Base-by-base conservation (phyloP, 2,329 filamentous ascomycete species). In the Xylaria sp. region DNA sequence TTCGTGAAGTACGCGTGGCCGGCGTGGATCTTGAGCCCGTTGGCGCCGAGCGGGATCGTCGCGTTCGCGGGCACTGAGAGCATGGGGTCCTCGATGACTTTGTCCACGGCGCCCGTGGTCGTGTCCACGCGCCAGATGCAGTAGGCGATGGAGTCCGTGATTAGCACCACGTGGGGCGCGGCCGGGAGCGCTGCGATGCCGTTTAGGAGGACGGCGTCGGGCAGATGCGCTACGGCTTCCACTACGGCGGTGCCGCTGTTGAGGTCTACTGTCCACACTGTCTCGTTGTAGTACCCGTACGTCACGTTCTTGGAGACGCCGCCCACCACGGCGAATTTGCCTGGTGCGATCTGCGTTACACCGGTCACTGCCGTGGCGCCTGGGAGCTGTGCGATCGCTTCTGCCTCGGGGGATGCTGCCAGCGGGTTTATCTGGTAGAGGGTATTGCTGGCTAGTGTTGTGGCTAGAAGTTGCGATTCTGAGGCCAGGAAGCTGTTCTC, bases 401-500 rank as follows among this genome's bases (percentile, higher is more conserved):
- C 13, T 5, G 41, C 41, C 15, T 18, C 2, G 41, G 41, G 41
- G 15, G 41, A 46, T n/a, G n/a, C 7, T 6, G 41, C 41, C 15
- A 18, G 41, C 6, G 41, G 41, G 41, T 46, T 46, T 5, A 46
- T 8, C 41, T 46, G 41, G 41, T 46, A 46, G 15, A 46, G 41
- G 15, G 7, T n/a, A 5, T 46, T 46, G 18, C 15, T 46, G 41
- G 1, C 18, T 46, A 46, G 15, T 2, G 41, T 7, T 5, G 41
- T 46, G 0, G 41, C 41, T 6, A 46, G 15, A 5, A 46, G 41
- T 15, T 46, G 41, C 15, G 41, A 18, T n/a, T 46, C 41, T n/a
- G 41, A 46, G 41, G 41, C 41, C 41, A 46, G 41, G 41, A 46
- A 46, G 41, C 41, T 46, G 41, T 46, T 46, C 18, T 46, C 41